These are phyloP conservation scores for Hysterangium stoloniferum DNA, from an alignment of 768 basidiomycete species.

Conservation along the genomic window DNA sequence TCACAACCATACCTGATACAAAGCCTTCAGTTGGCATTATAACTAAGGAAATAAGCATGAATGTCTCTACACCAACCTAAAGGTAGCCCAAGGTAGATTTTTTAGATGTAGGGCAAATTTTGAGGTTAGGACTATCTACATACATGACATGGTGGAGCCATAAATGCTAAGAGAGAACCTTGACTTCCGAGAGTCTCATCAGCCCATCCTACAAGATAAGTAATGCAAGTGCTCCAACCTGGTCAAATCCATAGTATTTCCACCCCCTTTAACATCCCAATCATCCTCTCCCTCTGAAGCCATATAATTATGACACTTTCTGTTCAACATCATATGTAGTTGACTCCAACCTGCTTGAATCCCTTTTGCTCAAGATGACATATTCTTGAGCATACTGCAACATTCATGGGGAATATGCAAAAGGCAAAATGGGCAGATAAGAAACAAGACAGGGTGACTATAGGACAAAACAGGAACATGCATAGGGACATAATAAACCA, in stretches of 20 bases:
- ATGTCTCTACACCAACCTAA: slow-evolving; percentile 78
- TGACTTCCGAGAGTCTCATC: slow-evolving; percentile 57
- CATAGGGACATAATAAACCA: no score
- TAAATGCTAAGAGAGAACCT: slow-evolving; percentile 66
- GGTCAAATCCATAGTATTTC: slow-evolving; percentile 61
- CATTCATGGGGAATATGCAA: no score
- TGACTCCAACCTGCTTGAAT: slow-evolving; percentile 52
- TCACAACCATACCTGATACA: slow-evolving; percentile 63
- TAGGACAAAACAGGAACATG: no score
- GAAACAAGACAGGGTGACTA: no score
- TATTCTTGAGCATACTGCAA: slow-evolving; percentile 67
- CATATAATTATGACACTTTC: slow-evolving; percentile 16
- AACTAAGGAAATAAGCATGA: slow-evolving; percentile 5
- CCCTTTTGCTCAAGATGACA: slow-evolving; percentile 63
- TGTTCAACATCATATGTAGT: neutral
- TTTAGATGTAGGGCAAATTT: slow-evolving; percentile 81
- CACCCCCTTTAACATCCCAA: slow-evolving; percentile 44
- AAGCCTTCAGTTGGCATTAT: slow-evolving; percentile 1
- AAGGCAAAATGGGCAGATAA: no score
- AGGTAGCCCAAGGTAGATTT: slow-evolving; percentile 65
- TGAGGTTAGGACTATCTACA: slow-evolving; percentile 84
- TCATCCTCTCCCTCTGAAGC: slow-evolving; percentile 43
- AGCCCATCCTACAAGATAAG: neutral
- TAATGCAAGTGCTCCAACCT: no score
- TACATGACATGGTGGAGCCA: slow-evolving; percentile 76